Conservation (phyloP, 202 grass and related monocot genomes). For the Digitaria exilis region DNA sequence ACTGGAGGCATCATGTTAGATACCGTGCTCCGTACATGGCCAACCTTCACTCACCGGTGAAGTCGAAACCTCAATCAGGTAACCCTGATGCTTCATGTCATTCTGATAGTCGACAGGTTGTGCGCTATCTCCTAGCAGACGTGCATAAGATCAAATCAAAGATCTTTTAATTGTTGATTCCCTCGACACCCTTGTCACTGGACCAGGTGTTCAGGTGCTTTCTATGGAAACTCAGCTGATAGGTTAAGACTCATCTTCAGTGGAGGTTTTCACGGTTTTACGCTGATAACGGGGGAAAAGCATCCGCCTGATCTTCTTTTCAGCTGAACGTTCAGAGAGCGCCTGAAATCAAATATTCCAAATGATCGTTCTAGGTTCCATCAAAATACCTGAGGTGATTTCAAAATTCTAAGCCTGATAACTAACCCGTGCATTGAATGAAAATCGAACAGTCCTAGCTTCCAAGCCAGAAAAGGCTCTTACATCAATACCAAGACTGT, state of each 20-base stretch:
- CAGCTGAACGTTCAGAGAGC: conserved; percentile 70
- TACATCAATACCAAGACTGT: conserved; percentile 91
- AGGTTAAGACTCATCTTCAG: conserved; percentile 54
- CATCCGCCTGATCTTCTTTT: conserved; percentile 95
- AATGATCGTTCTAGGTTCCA: conserved; percentile 22
- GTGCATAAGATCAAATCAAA: conserved; percentile 25
- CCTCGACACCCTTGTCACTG: conserved; percentile 14
- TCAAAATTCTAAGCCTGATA: conserved; percentile 10
- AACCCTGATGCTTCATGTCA: conserved; percentile 30
- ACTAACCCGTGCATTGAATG: conserved; percentile 81
- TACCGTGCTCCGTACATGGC: not conserved
- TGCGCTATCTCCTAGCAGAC: conserved; percentile 34
- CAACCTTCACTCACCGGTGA: not conserved
- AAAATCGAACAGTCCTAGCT: conserved; percentile 75
- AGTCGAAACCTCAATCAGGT: conserved; percentile 9
- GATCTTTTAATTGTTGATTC: conserved; percentile 25
- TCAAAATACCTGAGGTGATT: not conserved
- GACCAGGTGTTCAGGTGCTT: not conserved
- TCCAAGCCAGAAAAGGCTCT: conserved; percentile 82
- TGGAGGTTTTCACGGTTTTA: conserved; percentile 54
- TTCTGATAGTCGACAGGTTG: conserved; percentile 46
- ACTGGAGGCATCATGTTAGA: conserved; percentile 7
- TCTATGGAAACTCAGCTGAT: conserved; percentile 28
- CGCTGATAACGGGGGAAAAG: conserved; percentile 65
- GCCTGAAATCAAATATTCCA: conserved; percentile 55